Evolutionary conservation across 2,329 filamentous ascomycete genomes (phyloP), one percentile per base, ranked within the genome.

Genomic region (Calonectria hawksworthii): DNA sequence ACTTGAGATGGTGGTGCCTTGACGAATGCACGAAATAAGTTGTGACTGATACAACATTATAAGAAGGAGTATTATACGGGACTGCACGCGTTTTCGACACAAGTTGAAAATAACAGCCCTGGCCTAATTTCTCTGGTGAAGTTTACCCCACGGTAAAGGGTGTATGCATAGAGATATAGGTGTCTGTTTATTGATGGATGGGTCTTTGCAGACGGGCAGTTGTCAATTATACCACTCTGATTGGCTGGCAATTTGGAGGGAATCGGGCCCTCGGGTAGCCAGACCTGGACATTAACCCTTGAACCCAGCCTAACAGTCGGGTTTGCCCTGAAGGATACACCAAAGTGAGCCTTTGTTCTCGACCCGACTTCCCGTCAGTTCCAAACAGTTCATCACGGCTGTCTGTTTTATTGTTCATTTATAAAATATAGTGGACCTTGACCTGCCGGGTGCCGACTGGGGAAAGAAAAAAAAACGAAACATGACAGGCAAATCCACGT

Each of bases 131-230:
- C 41, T 30, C 16, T 47, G 41, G 30, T n/a, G 51, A 30, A 65
- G 28, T 65, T 65, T 47, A 47, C 61, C 38, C 61, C 61, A 65
- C 61, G 61, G 21, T 18, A 4, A 9, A 32, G 28, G 28, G 30
- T 16, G 38, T 34, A 5, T 8, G 13, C 11, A 6, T 51, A 65
- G 5, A 6, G 18, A 18, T 14, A 56, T 18, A 65, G 70, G 64
- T 44, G 52, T 72, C 50, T 28, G 30, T 34, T 32, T 76, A 64
- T 51, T 34, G 16, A 28, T 71, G 71, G 16, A 28, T 71, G 71
- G 51, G 68, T 73, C 73, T 66, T 72, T 56, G 56, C 59, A 73
- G 69, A 68, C 63, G 74, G 63, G 68, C 76, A 63, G 56, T 75
- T 77, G 41, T 65, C 73, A 77, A 75, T 72, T 73, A 50, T 72